Base-by-base conservation (phyloP, 2,329 filamentous ascomycete genomes). In the Colletotrichum trifolii region DNA sequence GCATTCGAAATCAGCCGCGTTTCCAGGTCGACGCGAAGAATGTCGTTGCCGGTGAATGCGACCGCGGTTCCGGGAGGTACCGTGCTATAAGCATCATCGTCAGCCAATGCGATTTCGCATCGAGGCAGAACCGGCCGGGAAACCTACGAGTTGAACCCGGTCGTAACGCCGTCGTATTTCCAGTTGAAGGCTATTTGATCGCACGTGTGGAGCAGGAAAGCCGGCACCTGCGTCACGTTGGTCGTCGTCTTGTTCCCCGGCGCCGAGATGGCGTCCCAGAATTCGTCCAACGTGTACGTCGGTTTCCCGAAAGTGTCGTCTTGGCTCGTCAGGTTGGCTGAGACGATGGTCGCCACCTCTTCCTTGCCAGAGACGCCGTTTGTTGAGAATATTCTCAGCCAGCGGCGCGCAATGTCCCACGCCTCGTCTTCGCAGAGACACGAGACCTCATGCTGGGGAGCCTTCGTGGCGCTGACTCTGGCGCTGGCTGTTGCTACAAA, bases 61-160 rank as follows among this genome's bases (percentile, higher is more conserved):
- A 66, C 64, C 1, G 40, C 13, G 3, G 59, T 66, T 33, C 60
- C 64, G 1, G 12, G 42, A 1, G 48, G 50, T 0, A 61, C 57
- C 0, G 62, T 55, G 1, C 62, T 65, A 11, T 2, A n/a, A 12
- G 11, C 1, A 35, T 15, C 11, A 25, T 1, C 4, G 15, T 2
- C 35, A 47, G 17, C 43, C 10, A 56, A 6, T n/a, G 7, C 11
- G 0, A 0, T 36, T 4, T 33, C 33, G 33, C 36, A 8, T 0
- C 3, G 34, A n/a, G 7, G 15, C 15, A 70, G 50, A 11, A 82
- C 69, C 66, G 77, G 17, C 17, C 77, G 50, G 15, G 74, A 69
- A 64, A 60, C 53, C 25, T 15, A 63, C 63, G 63, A 57, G 6
- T 63, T 66, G 8, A n/a, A 48, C 0, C 52, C 63, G 1, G 58